These are phyloP conservation scores for Geoglossum glabrum DNA, from an alignment of 495 filamentous ascomycete genomes.

Conservation along the genomic window DNA sequence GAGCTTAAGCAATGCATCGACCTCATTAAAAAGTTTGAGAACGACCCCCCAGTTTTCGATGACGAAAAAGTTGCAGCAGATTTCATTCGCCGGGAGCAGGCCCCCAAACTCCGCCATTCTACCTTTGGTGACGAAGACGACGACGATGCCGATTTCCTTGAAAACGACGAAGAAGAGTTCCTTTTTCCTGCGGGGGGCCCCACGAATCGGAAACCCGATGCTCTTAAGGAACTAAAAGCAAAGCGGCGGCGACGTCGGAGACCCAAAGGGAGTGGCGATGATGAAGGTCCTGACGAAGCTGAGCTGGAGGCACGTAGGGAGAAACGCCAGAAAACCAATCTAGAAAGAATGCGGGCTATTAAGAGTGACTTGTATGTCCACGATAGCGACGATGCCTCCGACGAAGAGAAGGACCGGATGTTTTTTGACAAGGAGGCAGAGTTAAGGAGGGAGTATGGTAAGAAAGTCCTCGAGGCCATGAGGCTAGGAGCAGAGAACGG, in stretches of 20 bases:
- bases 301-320: slow-evolving; percentile 19
- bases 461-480: slow-evolving; percentile 2
- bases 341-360: slow-evolving; percentile 22
- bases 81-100: slow-evolving; percentile 50
- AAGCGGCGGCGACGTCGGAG: slow-evolving; percentile 28
- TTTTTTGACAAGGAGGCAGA: slow-evolving; percentile 15
- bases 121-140: slow-evolving; percentile 36
- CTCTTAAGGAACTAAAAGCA: slow-evolving; percentile 29
- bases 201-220: slow-evolving; percentile 27
- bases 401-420: slow-evolving; percentile 13
- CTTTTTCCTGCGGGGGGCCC: slow-evolving; percentile 54
- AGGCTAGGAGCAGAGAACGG: not conserved
- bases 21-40: slow-evolving; percentile 48
- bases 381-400: slow-evolving; percentile 16
- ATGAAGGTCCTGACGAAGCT: slow-evolving; percentile 28
- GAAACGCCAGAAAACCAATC: slow-evolving; percentile 19
- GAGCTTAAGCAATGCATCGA: slow-evolving; percentile 40
- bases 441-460: slow-evolving; percentile 4
- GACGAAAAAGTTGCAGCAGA: slow-evolving; percentile 53
- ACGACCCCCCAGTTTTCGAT: slow-evolving; percentile 49
- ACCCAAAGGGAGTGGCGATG: slow-evolving; percentile 18
- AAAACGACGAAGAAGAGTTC: slow-evolving; percentile 35
- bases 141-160: slow-evolving; percentile 18
- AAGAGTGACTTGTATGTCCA: slow-evolving; percentile 13
- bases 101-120: slow-evolving; percentile 32